Evolutionary conservation across 345 rosid genomes (phyloP).

Genomic region (Eucalyptus regnans): DNA sequence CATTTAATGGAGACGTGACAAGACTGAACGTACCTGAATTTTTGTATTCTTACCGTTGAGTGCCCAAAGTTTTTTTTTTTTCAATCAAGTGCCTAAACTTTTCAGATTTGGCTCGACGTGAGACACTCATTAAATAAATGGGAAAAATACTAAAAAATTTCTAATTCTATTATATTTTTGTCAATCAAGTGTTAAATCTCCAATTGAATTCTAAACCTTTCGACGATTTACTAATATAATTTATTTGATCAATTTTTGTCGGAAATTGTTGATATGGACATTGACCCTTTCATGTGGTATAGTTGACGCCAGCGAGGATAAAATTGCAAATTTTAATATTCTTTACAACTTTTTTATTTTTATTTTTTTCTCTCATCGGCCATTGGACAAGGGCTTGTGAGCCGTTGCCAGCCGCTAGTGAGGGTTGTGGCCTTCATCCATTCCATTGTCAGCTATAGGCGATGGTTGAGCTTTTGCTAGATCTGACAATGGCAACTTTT

Average conservation of each 20-base stretch:
- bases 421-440: too few species aligned
- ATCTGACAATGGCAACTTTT: fast-evolving
- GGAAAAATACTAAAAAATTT: fast-evolving
- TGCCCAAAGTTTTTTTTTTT: neutral
- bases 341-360: too few species aligned
- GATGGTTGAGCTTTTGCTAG: too few species aligned
- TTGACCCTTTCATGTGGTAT: too few species aligned
- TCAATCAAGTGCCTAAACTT: neutral
- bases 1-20: neutral
- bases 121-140: neutral
- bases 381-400: too few species aligned
- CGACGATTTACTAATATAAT: too few species aligned
- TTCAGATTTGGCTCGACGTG: neutral
- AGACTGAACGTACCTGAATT: neutral
- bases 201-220: too few species aligned
- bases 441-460: too few species aligned
- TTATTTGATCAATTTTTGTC: fast-evolving
- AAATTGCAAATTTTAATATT: too few species aligned
- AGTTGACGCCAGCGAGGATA: too few species aligned
- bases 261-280: fast-evolving
- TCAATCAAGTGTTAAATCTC: too few species aligned
- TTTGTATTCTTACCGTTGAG: neutral
- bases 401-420: fast-evolving
- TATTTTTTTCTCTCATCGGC: too few species aligned
- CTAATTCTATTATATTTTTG: fast-evolving